Evolutionary conservation across 805 yeast genomes (phyloP).

Genomic region (Cyberlindnera subsufficiens): DNA sequence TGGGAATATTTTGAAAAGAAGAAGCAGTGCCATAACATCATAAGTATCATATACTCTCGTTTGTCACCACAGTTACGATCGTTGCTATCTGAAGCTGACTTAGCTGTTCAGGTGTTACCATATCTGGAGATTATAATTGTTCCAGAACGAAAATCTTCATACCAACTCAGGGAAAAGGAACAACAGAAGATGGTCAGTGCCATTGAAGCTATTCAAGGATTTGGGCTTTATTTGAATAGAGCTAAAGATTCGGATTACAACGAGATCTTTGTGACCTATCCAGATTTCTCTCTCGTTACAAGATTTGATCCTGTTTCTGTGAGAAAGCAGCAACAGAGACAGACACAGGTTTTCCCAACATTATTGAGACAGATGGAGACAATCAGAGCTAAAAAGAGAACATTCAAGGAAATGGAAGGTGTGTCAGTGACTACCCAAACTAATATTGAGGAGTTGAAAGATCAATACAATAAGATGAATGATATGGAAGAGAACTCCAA

Average conservation of each 20-base stretch:
- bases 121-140: slow-evolving; percentile 25
- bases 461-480: slow-evolving; percentile 33
- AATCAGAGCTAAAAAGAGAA: slow-evolving; percentile 28
- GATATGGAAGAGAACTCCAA: slow-evolving; percentile 24
- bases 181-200: slow-evolving; percentile 28
- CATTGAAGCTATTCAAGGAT: slow-evolving; percentile 31
- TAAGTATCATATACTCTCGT: slow-evolving; percentile 7
- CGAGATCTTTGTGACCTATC: slow-evolving; percentile 20
- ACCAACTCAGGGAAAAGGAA: slow-evolving; percentile 16
- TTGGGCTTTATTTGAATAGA: slow-evolving; percentile 35
- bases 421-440: slow-evolving; percentile 4
- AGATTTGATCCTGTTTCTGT: slow-evolving; percentile 13
- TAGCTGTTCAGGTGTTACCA: slow-evolving; percentile 30
- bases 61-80: slow-evolving; percentile 11
- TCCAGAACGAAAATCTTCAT: slow-evolving; percentile 21
- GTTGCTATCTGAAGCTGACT: slow-evolving; percentile 6
- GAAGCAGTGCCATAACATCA: slow-evolving; percentile 11
- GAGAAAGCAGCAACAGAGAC: slow-evolving; percentile 18
- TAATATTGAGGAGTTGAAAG: slow-evolving; percentile 29
- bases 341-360: slow-evolving; percentile 19
- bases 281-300: slow-evolving; percentile 19
- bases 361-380: slow-evolving; percentile 23
- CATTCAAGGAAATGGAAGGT: slow-evolving; percentile 15
- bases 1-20: slow-evolving; percentile 23
- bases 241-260: slow-evolving; percentile 25